A percentile compares a stretch with the other conserved stretches of the same genome.
phyloP scores from a whole-genome alignment of 352 stramenopile species.

The Globisporangium cederbergense region DNA sequence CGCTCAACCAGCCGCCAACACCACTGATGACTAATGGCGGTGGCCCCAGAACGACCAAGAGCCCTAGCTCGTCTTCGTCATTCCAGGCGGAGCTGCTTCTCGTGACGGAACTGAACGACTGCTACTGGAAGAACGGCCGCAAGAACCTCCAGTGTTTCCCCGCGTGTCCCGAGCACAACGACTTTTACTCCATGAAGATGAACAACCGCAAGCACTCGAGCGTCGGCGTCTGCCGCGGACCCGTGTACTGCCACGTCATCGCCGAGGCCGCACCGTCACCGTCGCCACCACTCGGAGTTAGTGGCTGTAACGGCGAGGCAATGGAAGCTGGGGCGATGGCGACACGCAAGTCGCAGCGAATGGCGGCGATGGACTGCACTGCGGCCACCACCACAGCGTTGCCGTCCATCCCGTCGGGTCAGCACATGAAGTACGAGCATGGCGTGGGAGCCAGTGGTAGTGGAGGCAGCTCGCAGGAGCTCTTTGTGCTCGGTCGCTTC shows the following conservation, averaged over 20 bases:
- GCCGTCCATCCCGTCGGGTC: constrained; percentile 17
- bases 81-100: constrained; percentile 29
- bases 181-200: constrained; percentile 91
- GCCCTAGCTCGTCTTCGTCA: neutral
- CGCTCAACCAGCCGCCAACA: neutral
- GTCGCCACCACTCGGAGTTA: neutral
- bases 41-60: neutral
- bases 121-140: constrained; percentile 89
- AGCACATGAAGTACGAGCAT: constrained; percentile 63
- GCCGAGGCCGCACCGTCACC: constrained; percentile 21
- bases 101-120: constrained; percentile 57
- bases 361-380: neutral
- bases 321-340: neutral
- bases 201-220: constrained; percentile 86
- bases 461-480: constrained; percentile 41
- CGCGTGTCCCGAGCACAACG: constrained; percentile 78
- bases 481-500: constrained; percentile 78
- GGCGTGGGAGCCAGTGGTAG: constrained; percentile 33
- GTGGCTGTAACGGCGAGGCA: neutral
- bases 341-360: neutral
- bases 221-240: constrained; percentile 76
- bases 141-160: constrained; percentile 91
- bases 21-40: neutral
- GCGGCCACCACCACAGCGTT: neutral
- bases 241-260: constrained; percentile 76